Base-by-base conservation (phyloP, 768 basidiomycete species). In the Russula olivacea region DNA sequence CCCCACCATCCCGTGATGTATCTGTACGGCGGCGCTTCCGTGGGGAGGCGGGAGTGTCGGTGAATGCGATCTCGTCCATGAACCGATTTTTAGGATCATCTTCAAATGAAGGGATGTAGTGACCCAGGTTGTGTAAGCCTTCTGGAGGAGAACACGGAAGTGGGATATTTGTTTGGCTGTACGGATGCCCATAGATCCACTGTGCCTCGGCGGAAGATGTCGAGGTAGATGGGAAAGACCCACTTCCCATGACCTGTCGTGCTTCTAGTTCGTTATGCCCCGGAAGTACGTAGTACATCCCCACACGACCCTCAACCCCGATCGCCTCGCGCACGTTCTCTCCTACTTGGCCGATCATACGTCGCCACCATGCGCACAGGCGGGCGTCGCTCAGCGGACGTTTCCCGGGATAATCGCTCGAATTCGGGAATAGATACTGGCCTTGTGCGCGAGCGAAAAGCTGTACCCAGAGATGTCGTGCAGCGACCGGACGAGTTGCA, bases 11-110 rank as follows among this genome's bases (percentile, higher is more conserved):
- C 61, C 61, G 36, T 21, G 45, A 19, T 2, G 64, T 61, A 10
- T 52, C 60, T 40, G 74, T 76, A 41, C 82, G 79, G 3, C 78
- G 69, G 2, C 85, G 82, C 72, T 91, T 89, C 59, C 80, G 78
- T 59, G 77, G 77, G 69, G 76, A 80, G 61, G 87, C 72, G 1
- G 77, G 79, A 49, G 81, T 82, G 59, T 76, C 83, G 53, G 83
- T 89, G 66, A 83, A 86, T 47, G 88, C 91, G 57, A 98, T 84
- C 74, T 97, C 94, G 72, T 91, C 89, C 72, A 99, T 75, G 73
- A 98, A 98, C 19, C 97, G 83, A 60, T 90, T 85, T 74, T 98
- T 98, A 8, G 97, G 95, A 73, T 97, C 94, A 70, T 99, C 97
- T n/a, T 93, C 90, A 71, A 98, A 93, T 59, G 83, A 87, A 2